These are phyloP conservation scores for Macaranga tanarius DNA, from an alignment of 441 rosid species.

Conservation along the genomic window DNA sequence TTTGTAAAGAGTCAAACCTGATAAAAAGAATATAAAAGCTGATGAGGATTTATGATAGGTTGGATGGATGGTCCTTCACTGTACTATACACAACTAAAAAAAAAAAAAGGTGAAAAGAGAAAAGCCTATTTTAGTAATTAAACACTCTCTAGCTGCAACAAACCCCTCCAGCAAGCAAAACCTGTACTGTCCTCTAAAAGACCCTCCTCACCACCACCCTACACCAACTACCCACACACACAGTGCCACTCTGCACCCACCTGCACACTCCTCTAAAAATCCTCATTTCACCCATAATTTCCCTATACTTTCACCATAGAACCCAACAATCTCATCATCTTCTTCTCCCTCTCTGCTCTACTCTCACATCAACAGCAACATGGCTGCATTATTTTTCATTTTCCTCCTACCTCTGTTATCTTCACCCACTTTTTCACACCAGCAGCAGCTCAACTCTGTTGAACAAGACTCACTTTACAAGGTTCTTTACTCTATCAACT, in stretches of 20 bases:
- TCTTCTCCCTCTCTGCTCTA: not conserved
- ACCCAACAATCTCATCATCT: not conserved
- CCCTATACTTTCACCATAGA: not conserved
- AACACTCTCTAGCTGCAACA: not conserved
- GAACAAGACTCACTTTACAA: constrained; percentile 55
- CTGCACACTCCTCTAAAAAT: no score
- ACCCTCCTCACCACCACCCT: no score
- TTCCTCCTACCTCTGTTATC: constrained; percentile 22
- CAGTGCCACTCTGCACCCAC: no score
- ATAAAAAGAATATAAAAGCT: not conserved
- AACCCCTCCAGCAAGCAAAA: not conserved
- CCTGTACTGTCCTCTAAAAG: no score
- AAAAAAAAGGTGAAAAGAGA: not conserved
- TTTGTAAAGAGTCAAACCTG: not conserved
- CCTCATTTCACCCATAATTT: not conserved
- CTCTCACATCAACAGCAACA: not conserved
- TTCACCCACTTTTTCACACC: constrained; percentile 7
- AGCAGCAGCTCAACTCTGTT: constrained; percentile 35
- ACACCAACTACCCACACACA: not conserved
- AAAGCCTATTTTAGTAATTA: constrained; percentile 3
- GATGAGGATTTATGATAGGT: not conserved
- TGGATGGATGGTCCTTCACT: no score
- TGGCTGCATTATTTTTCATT: not conserved
- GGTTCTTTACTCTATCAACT: constrained; percentile 53
- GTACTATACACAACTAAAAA: no score